phyloP scores from a whole-genome alignment of 768 basidiomycete species.

The Mycena alexandri region DNA sequence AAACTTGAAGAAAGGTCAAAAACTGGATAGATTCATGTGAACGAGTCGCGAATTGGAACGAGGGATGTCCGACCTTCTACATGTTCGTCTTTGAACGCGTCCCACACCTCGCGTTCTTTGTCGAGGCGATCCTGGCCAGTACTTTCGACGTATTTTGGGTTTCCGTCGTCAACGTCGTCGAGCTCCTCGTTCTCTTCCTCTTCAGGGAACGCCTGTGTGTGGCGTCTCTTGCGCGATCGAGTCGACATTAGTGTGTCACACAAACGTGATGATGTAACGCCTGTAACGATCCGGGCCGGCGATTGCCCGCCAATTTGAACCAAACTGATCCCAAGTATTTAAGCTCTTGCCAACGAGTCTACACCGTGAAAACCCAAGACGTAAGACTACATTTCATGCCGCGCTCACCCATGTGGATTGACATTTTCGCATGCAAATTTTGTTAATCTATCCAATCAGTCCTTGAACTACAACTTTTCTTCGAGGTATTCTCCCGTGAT shows the following conservation, averaged over 20 bases:
- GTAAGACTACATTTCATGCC: no score
- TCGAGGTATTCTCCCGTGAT: no score
- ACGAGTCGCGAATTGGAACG: slow-evolving; percentile 1
- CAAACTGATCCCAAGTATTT: no score
- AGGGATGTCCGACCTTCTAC: slow-evolving; percentile 65
- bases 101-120: slow-evolving; percentile 78
- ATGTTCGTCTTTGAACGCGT: slow-evolving; percentile 82
- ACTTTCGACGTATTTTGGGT: slow-evolving; percentile 20
- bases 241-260: slow-evolving; percentile 2
- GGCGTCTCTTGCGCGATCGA: slow-evolving; percentile 60
- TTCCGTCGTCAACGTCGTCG: background rate
- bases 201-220: slow-evolving; percentile 55
- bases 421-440: no score
- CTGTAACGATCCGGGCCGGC: background rate
- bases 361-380: no score
- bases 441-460: background rate
- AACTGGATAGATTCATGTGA: slow-evolving; percentile 54
- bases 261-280: background rate
- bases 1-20: slow-evolving; percentile 83
- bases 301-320: background rate
- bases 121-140: slow-evolving; percentile 45
- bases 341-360: no score
- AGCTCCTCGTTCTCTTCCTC: slow-evolving; percentile 39
- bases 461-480: background rate
- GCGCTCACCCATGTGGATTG: no score